phyloP scores from a whole-genome alignment of 495 filamentous ascomycete genomes.

The Annulohypoxylon stygium region DNA sequence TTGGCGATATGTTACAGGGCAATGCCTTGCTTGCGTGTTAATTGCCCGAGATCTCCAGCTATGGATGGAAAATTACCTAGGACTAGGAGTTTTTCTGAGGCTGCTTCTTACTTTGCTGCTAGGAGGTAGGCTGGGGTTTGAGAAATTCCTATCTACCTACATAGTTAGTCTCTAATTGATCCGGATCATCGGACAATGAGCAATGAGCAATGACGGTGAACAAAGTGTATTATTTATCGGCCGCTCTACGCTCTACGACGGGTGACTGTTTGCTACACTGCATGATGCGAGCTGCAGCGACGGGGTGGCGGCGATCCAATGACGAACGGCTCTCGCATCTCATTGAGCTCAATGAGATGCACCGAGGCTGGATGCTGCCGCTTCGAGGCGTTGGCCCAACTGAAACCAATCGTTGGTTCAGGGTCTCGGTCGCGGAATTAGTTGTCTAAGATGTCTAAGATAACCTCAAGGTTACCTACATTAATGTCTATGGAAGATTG shows the following conservation, averaged over 20 bases:
- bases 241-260: constrained; percentile 9
- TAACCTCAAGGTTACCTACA: constrained; percentile 45
- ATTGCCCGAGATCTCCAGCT: too few relatives aligned
- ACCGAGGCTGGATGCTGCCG: constrained; percentile 45
- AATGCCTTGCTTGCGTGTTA: background rate
- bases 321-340: constrained; percentile 34
- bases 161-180: background rate
- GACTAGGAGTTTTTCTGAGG: background rate
- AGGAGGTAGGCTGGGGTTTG: too few relatives aligned
- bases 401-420: constrained; percentile 12
- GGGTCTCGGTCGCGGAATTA: constrained; percentile 36
- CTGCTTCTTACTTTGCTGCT: too few relatives aligned
- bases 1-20: too few relatives aligned
- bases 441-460: constrained; percentile 22
- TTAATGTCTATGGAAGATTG: constrained; percentile 40
- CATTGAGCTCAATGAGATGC: constrained; percentile 41
- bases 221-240: constrained; percentile 31
- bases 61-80: too few relatives aligned
- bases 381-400: constrained; percentile 42
- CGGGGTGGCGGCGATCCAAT: constrained; percentile 35
- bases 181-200: background rate
- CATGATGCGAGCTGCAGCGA: constrained; percentile 34
- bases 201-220: background rate
- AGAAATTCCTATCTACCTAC: background rate
- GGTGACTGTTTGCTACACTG: constrained; percentile 48